Evolutionary conservation across 805 yeast genomes (phyloP), one percentile per base, ranked within the genome.

Genomic region (Metschnikowia borealis): DNA sequence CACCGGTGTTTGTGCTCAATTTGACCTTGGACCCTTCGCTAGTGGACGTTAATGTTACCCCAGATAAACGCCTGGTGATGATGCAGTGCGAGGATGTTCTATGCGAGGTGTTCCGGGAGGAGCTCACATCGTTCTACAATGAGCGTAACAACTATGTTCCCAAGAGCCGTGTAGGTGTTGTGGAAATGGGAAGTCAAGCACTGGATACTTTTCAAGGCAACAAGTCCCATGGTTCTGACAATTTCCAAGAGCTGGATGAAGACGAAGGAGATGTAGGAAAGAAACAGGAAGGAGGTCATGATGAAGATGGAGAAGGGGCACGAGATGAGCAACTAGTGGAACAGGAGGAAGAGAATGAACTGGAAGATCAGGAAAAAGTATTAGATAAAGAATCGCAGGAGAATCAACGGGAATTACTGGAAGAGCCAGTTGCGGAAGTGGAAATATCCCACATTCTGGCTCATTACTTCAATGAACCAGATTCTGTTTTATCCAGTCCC

Each of bases 1-100:
- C 63, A 47, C 98, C 98, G 0, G 79, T 82, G 10, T 73, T 87
- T 44, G 73, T 89, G 2, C 58, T 89, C 2, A 75, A 94, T 64
- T 56, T 94, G 18, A 59, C 61, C 13, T 62, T 89, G 5, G 75
- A 78, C 38, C 73, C 86, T 0, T 58, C 62, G 23, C 69, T 73
- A 36, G 53, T 85, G n/a, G 99, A 94, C 67, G 75, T 94, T 17
- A 94, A 94, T 65, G 87, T 94, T 1, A 84, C 96, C 0, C 98
- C 99, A 0, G 97, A 94, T 64, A 94, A 94, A 63, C 73, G 92
- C 47, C 79, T 82, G 2, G 74, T 91, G 1, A 62, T 87, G 59
- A 62, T 90, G 1, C 89, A 84, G 51, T 74, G 82, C 53, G 97
- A 91, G 64, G 63, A 66, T 3, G 63, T 69, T n/a, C 62, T 91